A percentile compares a stretch with the other conserved stretches of the same genome.
Conservation (phyloP, 257 asterid genomes). For the Lycium barbarum region DNA sequence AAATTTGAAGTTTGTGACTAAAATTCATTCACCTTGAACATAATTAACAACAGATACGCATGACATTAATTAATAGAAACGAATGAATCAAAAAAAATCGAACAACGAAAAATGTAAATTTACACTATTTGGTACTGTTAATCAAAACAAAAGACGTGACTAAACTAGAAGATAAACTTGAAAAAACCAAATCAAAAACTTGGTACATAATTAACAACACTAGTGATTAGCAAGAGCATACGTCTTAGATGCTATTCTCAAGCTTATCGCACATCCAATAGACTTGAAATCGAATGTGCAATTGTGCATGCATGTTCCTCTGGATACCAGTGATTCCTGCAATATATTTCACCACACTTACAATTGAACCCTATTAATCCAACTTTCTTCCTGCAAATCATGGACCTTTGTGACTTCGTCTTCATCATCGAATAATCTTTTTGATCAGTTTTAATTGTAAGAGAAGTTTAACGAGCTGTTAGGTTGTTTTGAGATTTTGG, state of each 20-base stretch:
- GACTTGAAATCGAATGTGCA: conserved; percentile 44
- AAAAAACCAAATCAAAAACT: background rate
- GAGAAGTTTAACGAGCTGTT: background rate
- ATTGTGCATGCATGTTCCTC: conserved; percentile 42
- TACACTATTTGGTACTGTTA: background rate
- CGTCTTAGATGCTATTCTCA: conserved; percentile 28
- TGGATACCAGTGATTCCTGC: conserved; percentile 38
- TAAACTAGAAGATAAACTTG: background rate
- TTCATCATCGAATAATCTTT: background rate
- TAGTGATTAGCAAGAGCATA: background rate
- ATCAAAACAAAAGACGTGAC: background rate
- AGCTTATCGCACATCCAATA: conserved; percentile 30
- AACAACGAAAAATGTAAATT: background rate
- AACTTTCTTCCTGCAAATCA: conserved; percentile 40
- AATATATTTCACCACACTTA: conserved; percentile 24
- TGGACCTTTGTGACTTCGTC: conserved; percentile 32
- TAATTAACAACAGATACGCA: background rate
- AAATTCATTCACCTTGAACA: background rate
- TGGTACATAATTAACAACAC: background rate
- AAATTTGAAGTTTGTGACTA: no score
- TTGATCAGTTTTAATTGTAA: background rate
- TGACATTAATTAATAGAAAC: background rate
- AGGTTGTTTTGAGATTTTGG: no score
- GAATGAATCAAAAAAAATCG: no score
- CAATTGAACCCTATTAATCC: conserved; percentile 42